Percentiles rank a stretch among this genome's conserved stretches.
Evolutionary conservation across 1,284 basidiomycete genomes (phyloP).

Genomic region (Mycena citricolor): DNA sequence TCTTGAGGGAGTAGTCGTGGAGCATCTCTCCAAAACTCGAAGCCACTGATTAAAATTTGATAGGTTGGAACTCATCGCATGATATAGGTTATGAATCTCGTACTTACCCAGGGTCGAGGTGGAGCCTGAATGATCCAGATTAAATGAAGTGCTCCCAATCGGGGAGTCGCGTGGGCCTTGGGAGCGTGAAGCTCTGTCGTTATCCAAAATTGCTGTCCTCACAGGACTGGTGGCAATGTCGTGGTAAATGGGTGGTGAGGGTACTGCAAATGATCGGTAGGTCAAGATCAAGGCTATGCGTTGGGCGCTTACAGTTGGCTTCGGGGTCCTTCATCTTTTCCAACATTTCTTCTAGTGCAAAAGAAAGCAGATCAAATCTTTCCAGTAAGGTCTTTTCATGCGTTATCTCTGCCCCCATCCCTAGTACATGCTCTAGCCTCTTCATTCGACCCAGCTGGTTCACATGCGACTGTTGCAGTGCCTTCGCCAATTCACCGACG

Average conservation of each 20-base stretch:
- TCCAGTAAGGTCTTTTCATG: slow-evolving; percentile 7
- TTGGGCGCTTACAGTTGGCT: slow-evolving; percentile 17
- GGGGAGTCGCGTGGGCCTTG: too few species aligned
- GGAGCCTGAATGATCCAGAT: too few species aligned
- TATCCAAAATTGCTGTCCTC: too few species aligned
- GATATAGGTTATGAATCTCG: too few species aligned
- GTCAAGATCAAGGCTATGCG: background rate
- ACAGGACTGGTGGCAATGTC: slow-evolving; percentile 17
- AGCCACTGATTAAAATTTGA: too few species aligned
- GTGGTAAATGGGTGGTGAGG: slow-evolving; percentile 8
- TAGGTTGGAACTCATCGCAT: too few species aligned
- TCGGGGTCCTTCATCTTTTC: slow-evolving; percentile 17
- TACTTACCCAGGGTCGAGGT: too few species aligned
- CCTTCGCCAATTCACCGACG: slow-evolving; percentile 1
- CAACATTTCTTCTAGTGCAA: slow-evolving; percentile 13
- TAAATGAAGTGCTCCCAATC: too few species aligned
- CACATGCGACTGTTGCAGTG: slow-evolving; percentile 6
- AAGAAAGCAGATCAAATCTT: slow-evolving; percentile 9
- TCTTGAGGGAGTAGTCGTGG: too few species aligned
- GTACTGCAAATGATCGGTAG: slow-evolving; percentile 4
- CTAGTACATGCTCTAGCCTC: slow-evolving; percentile 8
- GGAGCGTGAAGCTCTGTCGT: too few species aligned
- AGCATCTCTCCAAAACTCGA: too few species aligned
- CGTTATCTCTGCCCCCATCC: slow-evolving; percentile 6
- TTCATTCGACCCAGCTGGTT: background rate